Percentiles rank a stretch among this genome's conserved stretches.
phyloP scores from a whole-genome alignment of 768 basidiomycete genomes.

The Multifurca ochricompacta region DNA sequence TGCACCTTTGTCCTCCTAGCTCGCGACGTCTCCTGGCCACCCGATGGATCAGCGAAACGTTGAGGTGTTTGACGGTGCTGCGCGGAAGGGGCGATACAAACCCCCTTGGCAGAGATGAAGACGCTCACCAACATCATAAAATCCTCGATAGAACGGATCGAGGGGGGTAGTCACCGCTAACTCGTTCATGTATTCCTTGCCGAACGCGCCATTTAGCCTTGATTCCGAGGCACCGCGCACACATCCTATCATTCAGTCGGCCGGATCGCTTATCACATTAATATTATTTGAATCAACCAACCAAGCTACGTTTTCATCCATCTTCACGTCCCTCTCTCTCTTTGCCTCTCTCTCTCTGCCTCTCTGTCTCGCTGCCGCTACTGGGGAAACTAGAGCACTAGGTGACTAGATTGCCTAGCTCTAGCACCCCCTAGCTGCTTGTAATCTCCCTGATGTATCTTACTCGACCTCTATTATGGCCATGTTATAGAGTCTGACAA shows the following conservation, averaged over 20 bases:
- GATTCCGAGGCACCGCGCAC: constrained; percentile 1
- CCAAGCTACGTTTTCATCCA: too few relatives aligned
- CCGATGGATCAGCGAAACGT: too few relatives aligned
- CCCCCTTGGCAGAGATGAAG: constrained; percentile 2
- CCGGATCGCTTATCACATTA: neutral
- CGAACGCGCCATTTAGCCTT: neutral
- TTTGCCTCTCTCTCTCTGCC: too few relatives aligned
- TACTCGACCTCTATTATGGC: constrained; percentile 9
- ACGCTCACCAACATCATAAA: constrained; percentile 7
- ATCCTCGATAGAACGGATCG: constrained; percentile 3
- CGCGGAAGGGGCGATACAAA: neutral
- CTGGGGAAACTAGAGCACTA: too few relatives aligned
- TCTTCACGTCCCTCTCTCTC: too few relatives aligned
- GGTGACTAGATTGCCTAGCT: too few relatives aligned
- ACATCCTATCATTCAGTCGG: neutral
- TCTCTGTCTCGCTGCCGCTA: too few relatives aligned
- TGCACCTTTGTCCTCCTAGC: too few relatives aligned
- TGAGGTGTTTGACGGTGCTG: neutral
- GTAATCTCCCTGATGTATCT: constrained; percentile 16
- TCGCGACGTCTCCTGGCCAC: too few relatives aligned
- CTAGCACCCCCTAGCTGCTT: too few relatives aligned
- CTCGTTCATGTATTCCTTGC: neutral
- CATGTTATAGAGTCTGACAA: constrained; percentile 2
- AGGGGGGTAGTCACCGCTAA: neutral
- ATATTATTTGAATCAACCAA: too few relatives aligned